Evolutionary conservation across 768 basidiomycete species (phyloP).

Genomic region (Tricholoma flavovirens): DNA sequence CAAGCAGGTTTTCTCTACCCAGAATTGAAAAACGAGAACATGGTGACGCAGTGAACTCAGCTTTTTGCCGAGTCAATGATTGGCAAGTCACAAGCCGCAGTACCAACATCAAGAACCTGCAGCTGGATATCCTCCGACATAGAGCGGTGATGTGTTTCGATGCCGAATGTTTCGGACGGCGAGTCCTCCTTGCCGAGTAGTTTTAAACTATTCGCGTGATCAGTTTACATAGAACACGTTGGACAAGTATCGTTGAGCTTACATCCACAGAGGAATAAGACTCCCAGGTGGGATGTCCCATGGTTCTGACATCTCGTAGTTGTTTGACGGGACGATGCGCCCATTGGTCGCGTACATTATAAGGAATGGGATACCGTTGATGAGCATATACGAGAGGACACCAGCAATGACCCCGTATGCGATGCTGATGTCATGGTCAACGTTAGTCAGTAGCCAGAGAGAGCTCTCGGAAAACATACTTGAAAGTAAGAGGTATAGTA

Average conservation of each 20-base stretch:
- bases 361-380: slow-evolving; percentile 65
- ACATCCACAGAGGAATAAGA: slow-evolving; percentile 67
- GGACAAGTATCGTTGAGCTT: not conserved
- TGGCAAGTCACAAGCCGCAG: not conserved
- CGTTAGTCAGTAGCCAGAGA: not conserved
- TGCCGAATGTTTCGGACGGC: not conserved
- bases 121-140: not conserved
- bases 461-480: slow-evolving; percentile 35
- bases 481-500: slow-evolving; percentile 73
- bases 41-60: not conserved
- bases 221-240: slow-evolving; percentile 17
- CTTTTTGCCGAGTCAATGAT: not conserved
- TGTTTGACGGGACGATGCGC: slow-evolving; percentile 58
- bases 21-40: no score
- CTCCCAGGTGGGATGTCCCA: slow-evolving; percentile 72
- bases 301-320: slow-evolving; percentile 57
- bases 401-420: slow-evolving; percentile 88
- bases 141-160: not conserved
- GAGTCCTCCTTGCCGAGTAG: not conserved
- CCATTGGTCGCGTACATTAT: slow-evolving; percentile 51
- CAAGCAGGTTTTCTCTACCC: no score
- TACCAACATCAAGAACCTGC: not conserved
- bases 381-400: slow-evolving; percentile 58
- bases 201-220: not conserved
- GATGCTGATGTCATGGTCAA: slow-evolving; percentile 45